Evolutionary conservation across 306 rosid species (phyloP).

Genomic region (peach (Prunus persica)): Prunus_persica_NCBIv2 NC_034009.1:11372001-11372500

Average conservation of each 20-base stretch:
- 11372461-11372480: conserved; percentile 22
- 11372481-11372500: conserved; percentile 51
- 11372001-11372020: conserved; percentile 33
- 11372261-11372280: conserved; percentile 10
- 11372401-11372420: background rate
- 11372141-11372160: conserved; percentile 38
- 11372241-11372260: conserved; percentile 4
- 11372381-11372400: conserved; percentile 25
- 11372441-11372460: background rate
- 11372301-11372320: conserved; percentile 31
- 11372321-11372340: conserved; percentile 30
- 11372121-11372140: conserved; percentile 45
- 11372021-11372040: background rate
- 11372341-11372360: conserved; percentile 35
- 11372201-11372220: conserved; percentile 28
- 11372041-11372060: background rate
- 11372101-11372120: conserved; percentile 10
- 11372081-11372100: background rate
- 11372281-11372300: conserved; percentile 1
- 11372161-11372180: conserved; percentile 35
- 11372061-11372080: background rate
- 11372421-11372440: background rate
- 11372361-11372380: conserved; percentile 23
- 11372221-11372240: background rate
- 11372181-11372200: conserved; percentile 34